Conservation (phyloP, 1,284 basidiomycete species). For the Ustilago xerochloae region DNA sequence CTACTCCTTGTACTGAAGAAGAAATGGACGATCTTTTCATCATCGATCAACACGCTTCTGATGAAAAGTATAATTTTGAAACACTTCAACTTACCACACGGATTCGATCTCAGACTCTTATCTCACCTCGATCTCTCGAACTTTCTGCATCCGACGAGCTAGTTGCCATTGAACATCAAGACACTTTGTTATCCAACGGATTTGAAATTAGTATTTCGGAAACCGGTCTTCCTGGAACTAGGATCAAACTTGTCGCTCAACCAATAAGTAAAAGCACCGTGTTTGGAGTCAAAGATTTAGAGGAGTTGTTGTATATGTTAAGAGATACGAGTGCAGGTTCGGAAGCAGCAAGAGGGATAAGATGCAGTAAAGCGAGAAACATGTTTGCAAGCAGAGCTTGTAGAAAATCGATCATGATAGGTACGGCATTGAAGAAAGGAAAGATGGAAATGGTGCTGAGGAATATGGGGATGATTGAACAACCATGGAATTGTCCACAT, state of each 20-base stretch:
- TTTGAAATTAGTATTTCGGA: conserved; percentile 77
- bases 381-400: conserved; percentile 99
- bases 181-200: conserved; percentile 84
- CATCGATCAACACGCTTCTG: conserved; percentile 79
- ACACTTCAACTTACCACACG: conserved; percentile 85
- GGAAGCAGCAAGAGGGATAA: conserved; percentile 75
- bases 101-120: conserved; percentile 86
- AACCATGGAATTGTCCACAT: conserved; percentile 97
- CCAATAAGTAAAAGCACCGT: conserved; percentile 89
- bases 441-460: conserved; percentile 85
- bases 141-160: conserved; percentile 91
- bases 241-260: conserved; percentile 81
- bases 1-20: neutral
- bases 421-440: conserved; percentile 78
- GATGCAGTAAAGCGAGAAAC: conserved; percentile 89
- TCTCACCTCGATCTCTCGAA: conserved; percentile 82
- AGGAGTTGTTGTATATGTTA: conserved; percentile 88
- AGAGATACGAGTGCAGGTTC: conserved; percentile 77
- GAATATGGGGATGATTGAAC: conserved; percentile 95
- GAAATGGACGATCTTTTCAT: conserved; percentile 78
- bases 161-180: conserved; percentile 84
- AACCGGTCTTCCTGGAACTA: conserved; percentile 72
- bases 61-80: conserved; percentile 99
- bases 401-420: conserved; percentile 95
- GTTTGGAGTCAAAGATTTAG: conserved; percentile 86